Conservation (phyloP, 805 yeast genomes). For the Lipomyces orientalis region DNA sequence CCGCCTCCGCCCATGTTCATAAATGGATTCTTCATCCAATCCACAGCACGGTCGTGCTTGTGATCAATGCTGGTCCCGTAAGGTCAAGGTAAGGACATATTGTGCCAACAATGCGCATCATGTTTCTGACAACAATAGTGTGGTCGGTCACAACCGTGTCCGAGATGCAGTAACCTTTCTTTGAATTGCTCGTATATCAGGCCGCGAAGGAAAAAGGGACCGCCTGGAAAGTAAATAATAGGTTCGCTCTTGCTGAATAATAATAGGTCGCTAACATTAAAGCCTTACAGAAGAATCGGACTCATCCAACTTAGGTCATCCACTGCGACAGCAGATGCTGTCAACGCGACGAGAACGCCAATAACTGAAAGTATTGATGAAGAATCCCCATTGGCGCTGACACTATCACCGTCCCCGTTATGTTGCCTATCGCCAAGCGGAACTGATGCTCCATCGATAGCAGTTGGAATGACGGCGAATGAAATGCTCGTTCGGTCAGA, state of each 20-base stretch:
- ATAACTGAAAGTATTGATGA: background rate
- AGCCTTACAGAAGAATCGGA: background rate
- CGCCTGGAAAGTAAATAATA: slow-evolving; percentile 3
- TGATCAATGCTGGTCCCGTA: background rate
- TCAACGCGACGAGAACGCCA: background rate
- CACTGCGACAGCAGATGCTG: background rate
- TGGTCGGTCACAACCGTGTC: slow-evolving; percentile 4
- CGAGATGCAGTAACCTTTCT: background rate
- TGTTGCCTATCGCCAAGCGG: background rate
- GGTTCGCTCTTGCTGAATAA: background rate
- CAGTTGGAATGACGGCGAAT: slow-evolving; percentile 5
- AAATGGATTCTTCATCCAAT: background rate
- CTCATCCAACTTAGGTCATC: background rate
- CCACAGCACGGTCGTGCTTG: background rate
- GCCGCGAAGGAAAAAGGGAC: slow-evolving; percentile 4
- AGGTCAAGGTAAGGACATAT: slow-evolving; percentile 4
- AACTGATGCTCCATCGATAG: background rate
- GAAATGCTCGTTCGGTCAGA: slow-evolving; percentile 4
- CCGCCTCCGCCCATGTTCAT: background rate
- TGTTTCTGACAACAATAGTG: background rate
- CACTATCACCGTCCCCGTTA: background rate
- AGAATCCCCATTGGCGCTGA: background rate
- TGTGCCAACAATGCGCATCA: too few relatives aligned
- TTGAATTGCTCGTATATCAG: slow-evolving; percentile 6
- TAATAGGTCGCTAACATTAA: background rate